Evolutionary conservation across 1,284 basidiomycete genomes (phyloP).

Genomic region (Puccinia novopanici): DNA sequence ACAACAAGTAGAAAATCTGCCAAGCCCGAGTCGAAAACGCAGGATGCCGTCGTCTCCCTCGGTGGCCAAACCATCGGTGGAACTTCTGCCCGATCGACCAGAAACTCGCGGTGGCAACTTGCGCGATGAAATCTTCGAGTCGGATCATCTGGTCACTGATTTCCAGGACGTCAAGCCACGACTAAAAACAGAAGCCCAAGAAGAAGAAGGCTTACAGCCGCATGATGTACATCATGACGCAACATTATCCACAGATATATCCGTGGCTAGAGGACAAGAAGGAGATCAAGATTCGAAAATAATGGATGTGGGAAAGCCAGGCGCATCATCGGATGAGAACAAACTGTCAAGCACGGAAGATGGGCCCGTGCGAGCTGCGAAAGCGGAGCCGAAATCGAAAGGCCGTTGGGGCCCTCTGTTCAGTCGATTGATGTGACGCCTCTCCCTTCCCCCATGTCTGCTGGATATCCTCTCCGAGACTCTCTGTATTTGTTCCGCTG

Average conservation of each 20-base stretch:
- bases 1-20: background rate
- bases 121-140: constrained; percentile 11
- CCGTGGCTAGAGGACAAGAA: background rate
- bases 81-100: constrained; percentile 24
- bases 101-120: constrained; percentile 41
- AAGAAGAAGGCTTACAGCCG: background rate
- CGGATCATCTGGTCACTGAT: background rate
- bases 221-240: too few species aligned
- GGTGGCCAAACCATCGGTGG: constrained; percentile 2
- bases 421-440: constrained; percentile 6
- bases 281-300: background rate
- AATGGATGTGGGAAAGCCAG: background rate
- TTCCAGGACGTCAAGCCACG: constrained; percentile 9
- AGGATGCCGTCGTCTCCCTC: background rate
- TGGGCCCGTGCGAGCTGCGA: background rate
- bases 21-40: background rate
- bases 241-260: too few species aligned
- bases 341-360: background rate
- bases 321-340: background rate
- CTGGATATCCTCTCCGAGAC: background rate
- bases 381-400: constrained; percentile 8
- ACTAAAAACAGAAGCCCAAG: background rate
- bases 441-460: too few species aligned
- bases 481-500: background rate
- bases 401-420: constrained; percentile 39